These are phyloP conservation scores for Colletotrichum chlorophyti DNA, from an alignment of 2,329 filamentous ascomycete species.

Conservation along the genomic window DNA sequence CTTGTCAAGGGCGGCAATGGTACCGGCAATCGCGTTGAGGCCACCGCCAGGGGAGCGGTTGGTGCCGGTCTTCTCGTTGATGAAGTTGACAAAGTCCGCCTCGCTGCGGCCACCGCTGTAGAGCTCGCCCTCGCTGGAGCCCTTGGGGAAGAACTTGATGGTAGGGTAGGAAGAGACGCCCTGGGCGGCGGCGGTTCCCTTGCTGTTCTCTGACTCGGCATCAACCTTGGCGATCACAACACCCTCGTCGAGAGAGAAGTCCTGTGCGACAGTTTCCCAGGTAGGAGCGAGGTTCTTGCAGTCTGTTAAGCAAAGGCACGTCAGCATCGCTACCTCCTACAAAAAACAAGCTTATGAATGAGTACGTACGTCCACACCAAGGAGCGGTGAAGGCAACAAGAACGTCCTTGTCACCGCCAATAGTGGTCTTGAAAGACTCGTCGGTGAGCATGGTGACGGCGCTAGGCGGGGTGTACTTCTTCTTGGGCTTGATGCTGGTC, in stretches of 20 bases:
- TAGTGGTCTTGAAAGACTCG: slow-evolving; percentile 73
- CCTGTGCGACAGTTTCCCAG: slow-evolving; percentile 86
- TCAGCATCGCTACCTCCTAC: slow-evolving; percentile 14
- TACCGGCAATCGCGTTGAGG: slow-evolving; percentile 81
- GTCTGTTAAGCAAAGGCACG: slow-evolving; percentile 61
- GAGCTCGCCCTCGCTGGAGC: slow-evolving; percentile 71
- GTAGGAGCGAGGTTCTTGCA: slow-evolving; percentile 92
- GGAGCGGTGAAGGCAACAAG: slow-evolving; percentile 97
- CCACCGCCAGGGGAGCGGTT: slow-evolving; percentile 83
- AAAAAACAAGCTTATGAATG: slow-evolving; percentile 2
- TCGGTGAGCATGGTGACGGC: slow-evolving; percentile 83
- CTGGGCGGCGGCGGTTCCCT: slow-evolving; percentile 76
- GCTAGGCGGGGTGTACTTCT: slow-evolving; percentile 75
- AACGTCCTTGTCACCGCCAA: slow-evolving; percentile 88
- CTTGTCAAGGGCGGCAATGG: slow-evolving; percentile 78
- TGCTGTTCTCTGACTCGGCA: slow-evolving; percentile 86
- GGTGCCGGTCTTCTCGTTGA: slow-evolving; percentile 90
- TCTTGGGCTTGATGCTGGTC: slow-evolving; percentile 82
- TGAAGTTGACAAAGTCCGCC: slow-evolving; percentile 75
- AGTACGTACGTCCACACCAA: slow-evolving; percentile 92
- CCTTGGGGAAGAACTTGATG: slow-evolving; percentile 96
- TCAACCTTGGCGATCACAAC: slow-evolving; percentile 96
- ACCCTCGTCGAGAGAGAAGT: slow-evolving; percentile 78
- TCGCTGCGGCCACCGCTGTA: slow-evolving; percentile 83
- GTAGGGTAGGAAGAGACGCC: slow-evolving; percentile 90